Base-by-base conservation (phyloP, 2,329 filamentous ascomycete species). In the Fusarium burgessii region DNA sequence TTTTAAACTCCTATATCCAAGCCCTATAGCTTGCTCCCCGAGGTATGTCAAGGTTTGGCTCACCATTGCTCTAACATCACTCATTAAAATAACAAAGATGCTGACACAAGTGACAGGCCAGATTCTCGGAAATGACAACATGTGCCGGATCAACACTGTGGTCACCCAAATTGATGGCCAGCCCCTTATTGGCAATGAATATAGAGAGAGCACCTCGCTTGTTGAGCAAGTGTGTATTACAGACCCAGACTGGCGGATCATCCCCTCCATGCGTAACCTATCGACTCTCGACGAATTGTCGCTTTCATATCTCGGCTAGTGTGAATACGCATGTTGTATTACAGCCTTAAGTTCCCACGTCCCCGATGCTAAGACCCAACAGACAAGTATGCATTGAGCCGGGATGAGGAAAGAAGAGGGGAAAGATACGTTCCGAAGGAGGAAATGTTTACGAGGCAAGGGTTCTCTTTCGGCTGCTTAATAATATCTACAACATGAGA, bases 221-320 rank as follows among this genome's bases (percentile, higher is more conserved):
- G 17, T 36, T 25, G 14, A 38, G 62, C 43, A 40, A 38, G 38
- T 23, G 23, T 23, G 32, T 36, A 32, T 62, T 25, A 11, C 20
- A 38, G 58, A 62, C 52, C 66, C 56, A 59, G 62, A 45, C 56
- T 59, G 56, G 62, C 58, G 57, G 68, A 64, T 56, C 54, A 52
- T 51, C 18, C 23, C 40, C 23, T 15, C 33, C 41, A 25, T 8
- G 17, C 29, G 45, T 36, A 10, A 36, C 15, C 50, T 52, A n/a
- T 35, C 51, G 32, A 20, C 23, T 23, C 23, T 23, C 23, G 23
- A 5, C 23, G 23, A 23, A 23, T 15, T 45, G 27, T 8, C 25
- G 23, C 14, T 40, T 56, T 23, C 20, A 27, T 45, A 41, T 54
- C 42, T 66, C 33, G 20, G 46, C n/a, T n/a, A 41, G 15, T 25